phyloP scores from a whole-genome alignment of 164 flowering plant species.

The Magnolia kwangsiensis region DNA sequence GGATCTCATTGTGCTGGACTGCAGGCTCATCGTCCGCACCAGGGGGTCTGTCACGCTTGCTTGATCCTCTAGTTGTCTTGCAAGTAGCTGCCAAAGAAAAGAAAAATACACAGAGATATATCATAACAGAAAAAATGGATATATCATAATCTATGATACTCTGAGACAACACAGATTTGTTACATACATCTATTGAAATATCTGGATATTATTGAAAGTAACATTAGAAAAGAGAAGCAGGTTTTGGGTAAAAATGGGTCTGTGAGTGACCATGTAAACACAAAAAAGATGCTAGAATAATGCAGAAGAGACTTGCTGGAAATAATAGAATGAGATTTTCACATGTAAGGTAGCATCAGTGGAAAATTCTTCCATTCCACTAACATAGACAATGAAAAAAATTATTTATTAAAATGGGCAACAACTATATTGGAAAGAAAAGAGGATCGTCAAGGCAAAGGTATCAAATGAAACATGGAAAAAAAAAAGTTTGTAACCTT shows the following conservation, averaged over 20 bases:
- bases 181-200: too few species aligned
- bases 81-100: slow-evolving; percentile 53
- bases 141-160: not conserved
- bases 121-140: not conserved
- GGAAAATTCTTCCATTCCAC: not conserved
- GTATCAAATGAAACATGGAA: not conserved
- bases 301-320: not conserved
- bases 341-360: too few species aligned
- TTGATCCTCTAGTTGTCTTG: slow-evolving; percentile 55
- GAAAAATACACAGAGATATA: not conserved
- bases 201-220: not conserved
- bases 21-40: slow-evolving; percentile 37
- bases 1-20: slow-evolving; percentile 54
- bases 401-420: not conserved
- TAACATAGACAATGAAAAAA: not conserved
- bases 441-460: not conserved
- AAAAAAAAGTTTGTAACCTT: too few species aligned
- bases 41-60: slow-evolving; percentile 44
- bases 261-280: not conserved
- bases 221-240: not conserved
- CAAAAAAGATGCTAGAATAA: not conserved
- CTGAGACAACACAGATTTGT: not conserved
- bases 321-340: too few species aligned
- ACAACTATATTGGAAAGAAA: not conserved
- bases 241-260: not conserved